These are phyloP conservation scores for Euptelea pleiosperma DNA, from an alignment of 164 flowering plant genomes.

Conservation along the genomic window DNA sequence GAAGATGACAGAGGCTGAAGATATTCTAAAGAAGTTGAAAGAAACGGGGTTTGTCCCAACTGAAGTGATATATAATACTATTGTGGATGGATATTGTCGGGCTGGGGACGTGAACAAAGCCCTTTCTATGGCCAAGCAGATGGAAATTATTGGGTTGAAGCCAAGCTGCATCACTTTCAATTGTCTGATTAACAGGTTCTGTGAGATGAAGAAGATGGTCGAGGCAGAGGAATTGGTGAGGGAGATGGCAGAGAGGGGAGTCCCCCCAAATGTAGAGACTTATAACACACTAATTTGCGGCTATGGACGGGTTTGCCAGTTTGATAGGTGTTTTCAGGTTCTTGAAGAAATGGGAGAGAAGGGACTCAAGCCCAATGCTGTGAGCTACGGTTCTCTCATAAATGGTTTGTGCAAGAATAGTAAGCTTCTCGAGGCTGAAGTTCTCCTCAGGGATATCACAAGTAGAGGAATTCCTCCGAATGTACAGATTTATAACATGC, in stretches of 20 bases:
- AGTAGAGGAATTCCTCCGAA: conserved; percentile 43
- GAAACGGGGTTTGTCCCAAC: conserved; percentile 41
- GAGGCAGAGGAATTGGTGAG: conserved; percentile 54
- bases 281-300: conserved; percentile 63
- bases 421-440: conserved; percentile 59
- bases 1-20: conserved; percentile 49
- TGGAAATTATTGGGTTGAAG: conserved; percentile 45
- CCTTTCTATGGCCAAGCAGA: conserved; percentile 27
- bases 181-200: conserved; percentile 44
- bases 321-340: conserved; percentile 56
- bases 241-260: conserved; percentile 48
- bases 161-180: conserved; percentile 49
- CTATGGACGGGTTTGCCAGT: conserved; percentile 41
- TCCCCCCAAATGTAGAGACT: conserved; percentile 44
- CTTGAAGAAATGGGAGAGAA: conserved; percentile 59
- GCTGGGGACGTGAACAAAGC: conserved; percentile 41
- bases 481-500: conserved; percentile 59
- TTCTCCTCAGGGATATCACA: conserved; percentile 44
- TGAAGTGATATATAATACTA: conserved; percentile 44
- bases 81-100: conserved; percentile 56
- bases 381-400: conserved; percentile 62
- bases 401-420: conserved; percentile 59
- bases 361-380: conserved; percentile 55
- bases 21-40: conserved; percentile 35
- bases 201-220: conserved; percentile 45